phyloP scores from a whole-genome alignment of 2,329 filamentous ascomycete genomes.

The Neopestalotiopsis clavispora region DNA sequence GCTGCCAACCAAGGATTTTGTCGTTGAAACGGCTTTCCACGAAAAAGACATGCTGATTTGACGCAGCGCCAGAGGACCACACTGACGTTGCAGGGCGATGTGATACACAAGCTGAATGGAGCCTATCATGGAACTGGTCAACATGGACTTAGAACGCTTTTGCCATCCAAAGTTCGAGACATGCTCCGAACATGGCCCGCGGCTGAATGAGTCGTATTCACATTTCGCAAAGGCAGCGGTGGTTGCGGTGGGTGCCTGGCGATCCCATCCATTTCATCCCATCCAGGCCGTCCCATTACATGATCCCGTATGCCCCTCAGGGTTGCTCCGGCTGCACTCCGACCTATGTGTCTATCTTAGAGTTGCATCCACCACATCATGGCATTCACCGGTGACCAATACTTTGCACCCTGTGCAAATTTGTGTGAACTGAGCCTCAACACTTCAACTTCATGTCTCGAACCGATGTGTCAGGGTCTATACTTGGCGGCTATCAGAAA shows the following conservation, averaged over 20 bases:
- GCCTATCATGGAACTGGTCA: constrained; percentile 14
- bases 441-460: background rate
- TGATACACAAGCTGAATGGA: background rate
- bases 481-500: background rate
- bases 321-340: background rate
- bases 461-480: background rate
- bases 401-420: background rate
- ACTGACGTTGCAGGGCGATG: constrained; percentile 1
- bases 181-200: constrained; percentile 1
- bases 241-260: constrained; percentile 4
- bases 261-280: background rate
- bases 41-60: background rate
- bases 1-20: background rate
- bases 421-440: background rate
- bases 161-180: background rate
- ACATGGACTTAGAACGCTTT: background rate
- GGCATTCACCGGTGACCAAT: background rate
- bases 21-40: background rate
- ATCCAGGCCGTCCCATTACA: no score
- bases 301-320: background rate
- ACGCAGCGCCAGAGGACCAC: background rate
- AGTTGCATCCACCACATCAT: background rate
- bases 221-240: background rate
- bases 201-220: constrained; percentile 3
- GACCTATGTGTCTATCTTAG: background rate